These are phyloP conservation scores for Globisporangium nagaii DNA, from an alignment of 352 stramenopile genomes.

Conservation along the genomic window DNA sequence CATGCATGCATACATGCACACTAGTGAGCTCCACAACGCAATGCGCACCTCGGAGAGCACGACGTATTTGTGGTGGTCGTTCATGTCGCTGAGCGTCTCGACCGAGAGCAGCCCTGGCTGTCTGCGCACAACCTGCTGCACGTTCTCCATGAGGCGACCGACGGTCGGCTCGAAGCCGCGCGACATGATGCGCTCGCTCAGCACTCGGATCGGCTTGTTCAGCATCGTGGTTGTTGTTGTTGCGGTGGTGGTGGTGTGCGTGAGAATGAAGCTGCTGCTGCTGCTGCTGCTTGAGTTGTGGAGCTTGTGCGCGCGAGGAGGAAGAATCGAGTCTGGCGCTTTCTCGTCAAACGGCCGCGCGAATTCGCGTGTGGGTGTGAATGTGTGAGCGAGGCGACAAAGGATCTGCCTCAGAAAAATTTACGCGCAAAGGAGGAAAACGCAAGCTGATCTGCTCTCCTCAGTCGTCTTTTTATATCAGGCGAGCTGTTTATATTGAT, in stretches of 20 bases:
- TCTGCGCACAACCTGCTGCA: conserved; percentile 66
- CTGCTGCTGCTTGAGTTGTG: not conserved
- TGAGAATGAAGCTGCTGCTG: no score
- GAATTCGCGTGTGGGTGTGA: not conserved
- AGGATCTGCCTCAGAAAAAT: conserved; percentile 4
- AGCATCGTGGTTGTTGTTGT: conserved; percentile 17
- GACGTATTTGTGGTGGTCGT: conserved; percentile 87
- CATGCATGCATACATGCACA: not conserved
- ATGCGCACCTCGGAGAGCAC: conserved; percentile 68
- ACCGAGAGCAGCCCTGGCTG: conserved; percentile 76
- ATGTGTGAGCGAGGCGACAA: not conserved
- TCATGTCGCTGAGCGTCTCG: conserved; percentile 75
- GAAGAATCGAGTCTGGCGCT: conserved; percentile 3
- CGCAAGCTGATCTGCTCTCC: not conserved
- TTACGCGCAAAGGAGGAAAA: not conserved
- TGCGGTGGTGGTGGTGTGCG: not conserved
- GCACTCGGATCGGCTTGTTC: conserved; percentile 63
- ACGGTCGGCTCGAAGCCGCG: conserved; percentile 81
- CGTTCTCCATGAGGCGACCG: conserved; percentile 73
- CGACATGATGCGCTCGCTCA: conserved; percentile 82
- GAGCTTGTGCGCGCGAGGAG: not conserved
- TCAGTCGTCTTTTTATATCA: not conserved
- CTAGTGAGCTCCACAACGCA: no score
- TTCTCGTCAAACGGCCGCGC: not conserved
- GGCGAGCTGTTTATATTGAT: not conserved